These are phyloP conservation scores for Hypoxylon sp. DNA, from an alignment of 2,329 filamentous ascomycete species.

Conservation along the genomic window DNA sequence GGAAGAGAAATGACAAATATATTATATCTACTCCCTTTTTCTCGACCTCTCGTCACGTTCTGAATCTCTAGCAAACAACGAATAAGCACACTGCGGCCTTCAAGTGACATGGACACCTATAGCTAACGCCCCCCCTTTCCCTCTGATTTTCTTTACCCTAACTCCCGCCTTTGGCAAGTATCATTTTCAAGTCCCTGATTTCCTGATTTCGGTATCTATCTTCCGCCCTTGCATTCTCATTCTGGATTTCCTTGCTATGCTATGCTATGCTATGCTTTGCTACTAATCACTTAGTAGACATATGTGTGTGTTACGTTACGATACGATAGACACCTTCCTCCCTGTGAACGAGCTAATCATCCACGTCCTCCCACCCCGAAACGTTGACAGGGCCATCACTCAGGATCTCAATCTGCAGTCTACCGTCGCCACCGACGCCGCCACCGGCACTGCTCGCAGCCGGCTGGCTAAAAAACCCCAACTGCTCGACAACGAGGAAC, in stretches of 20 bases:
- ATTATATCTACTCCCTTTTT: conserved; percentile 17
- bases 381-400: conserved; percentile 64
- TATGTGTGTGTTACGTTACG: neutral
- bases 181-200: neutral
- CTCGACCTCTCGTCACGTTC: neutral
- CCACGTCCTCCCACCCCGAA: conserved; percentile 60
- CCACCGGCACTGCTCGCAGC: too few species aligned
- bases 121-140: neutral
- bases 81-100: neutral
- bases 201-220: neutral
- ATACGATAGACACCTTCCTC: neutral
- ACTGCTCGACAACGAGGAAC: conserved; percentile 86
- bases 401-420: conserved; percentile 68
- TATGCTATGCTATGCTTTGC: neutral
- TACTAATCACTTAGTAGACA: neutral
- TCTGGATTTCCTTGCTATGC: neutral
- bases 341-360: conserved; percentile 34
- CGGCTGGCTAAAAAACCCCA: conserved; percentile 71
- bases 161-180: neutral
- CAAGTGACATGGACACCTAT: neutral
- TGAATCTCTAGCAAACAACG: neutral
- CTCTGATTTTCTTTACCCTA: neutral
- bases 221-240: neutral
- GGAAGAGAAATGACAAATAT: conserved; percentile 31
- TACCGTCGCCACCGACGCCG: conserved; percentile 51